Evolutionary conservation across 768 basidiomycete genomes (phyloP).

Genomic region (Hygrophorus pudorinus): DNA sequence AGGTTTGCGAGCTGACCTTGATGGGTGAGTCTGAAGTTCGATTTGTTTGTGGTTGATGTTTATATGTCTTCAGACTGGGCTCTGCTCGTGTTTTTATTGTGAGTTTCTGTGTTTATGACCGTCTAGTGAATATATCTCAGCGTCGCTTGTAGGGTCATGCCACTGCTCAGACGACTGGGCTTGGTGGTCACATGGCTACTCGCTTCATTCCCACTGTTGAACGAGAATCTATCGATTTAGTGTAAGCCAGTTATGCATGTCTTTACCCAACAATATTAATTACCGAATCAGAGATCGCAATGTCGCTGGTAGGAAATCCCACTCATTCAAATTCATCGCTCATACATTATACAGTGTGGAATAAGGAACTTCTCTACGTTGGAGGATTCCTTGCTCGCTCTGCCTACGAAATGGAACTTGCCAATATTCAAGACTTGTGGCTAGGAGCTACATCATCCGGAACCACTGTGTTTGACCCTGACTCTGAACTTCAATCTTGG

Average conservation of each 20-base stretch:
- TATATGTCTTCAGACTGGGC: conserved; percentile 37
- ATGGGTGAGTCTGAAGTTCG: conserved; percentile 41
- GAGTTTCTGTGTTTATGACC: conserved; percentile 13
- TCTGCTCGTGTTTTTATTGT: conserved; percentile 81
- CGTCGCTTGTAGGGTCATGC: conserved; percentile 60
- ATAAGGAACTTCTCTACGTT: conserved; percentile 76
- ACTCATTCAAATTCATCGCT: conserved; percentile 4
- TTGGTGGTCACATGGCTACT: conserved; percentile 54
- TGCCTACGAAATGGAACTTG: conserved; percentile 80
- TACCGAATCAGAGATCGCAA: conserved; percentile 54
- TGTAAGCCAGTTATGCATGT: conserved; percentile 37
- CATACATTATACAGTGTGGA: conserved; percentile 54
- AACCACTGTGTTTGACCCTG: conserved; percentile 14
- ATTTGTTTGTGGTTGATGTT: not conserved
- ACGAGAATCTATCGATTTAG: conserved; percentile 84
- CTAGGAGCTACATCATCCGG: conserved; percentile 29
- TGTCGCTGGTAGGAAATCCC: conserved; percentile 48
- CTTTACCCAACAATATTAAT: conserved; percentile 1
- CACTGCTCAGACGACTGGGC: conserved; percentile 86
- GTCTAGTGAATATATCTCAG: conserved; percentile 5
- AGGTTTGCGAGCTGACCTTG: conserved; percentile 78
- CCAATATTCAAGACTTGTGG: conserved; percentile 52
- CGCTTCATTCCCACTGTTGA: conserved; percentile 96
- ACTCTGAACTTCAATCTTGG: conserved; percentile 36
- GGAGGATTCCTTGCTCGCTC: conserved; percentile 76